Base-by-base conservation (phyloP, 2,329 filamentous ascomycete genomes). In the Penicillium sp. region DNA sequence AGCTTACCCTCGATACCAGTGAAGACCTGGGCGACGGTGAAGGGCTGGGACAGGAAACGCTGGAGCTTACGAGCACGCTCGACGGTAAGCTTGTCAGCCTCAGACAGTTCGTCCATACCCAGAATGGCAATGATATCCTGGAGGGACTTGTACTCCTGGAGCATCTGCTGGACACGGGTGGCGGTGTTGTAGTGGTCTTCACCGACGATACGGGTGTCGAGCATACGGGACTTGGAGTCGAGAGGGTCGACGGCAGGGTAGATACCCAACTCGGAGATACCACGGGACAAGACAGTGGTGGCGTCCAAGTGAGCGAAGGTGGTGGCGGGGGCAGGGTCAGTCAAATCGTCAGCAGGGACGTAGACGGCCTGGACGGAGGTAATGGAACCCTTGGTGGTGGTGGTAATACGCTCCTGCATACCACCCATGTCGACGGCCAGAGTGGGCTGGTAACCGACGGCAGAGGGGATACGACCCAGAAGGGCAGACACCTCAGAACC, bases 81-180 rank as follows among this genome's bases (percentile, higher is more conserved):
- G 82, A 98, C 93, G 66, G 93, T 97, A 69, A 98, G 84, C 86
- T 98, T 96, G 77, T 98, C 93, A 68, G 87, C 87, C 82, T 97
- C 93, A 60, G 93, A 97, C 77, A 98, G 79, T 75, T 98, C 93
- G 77, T 98, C 93, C 93, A 98, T 97, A 85, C 91, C 91, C 73
- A 97, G 78, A 89, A 98, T 98, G 77, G 93, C 93, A 81, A 96
- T 96, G 84, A 98, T 98, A 81, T 98, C 93, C 81, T 98, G 93
- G 64, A 98, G 88, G 60, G 91, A 97, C 87, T 97, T 97, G 87
- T 98, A 98, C 82, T 97, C 93, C 80, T 98, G 93, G 73, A 98
- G 85, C 77, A 96, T 97, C 80, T 95, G 89, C 82, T 98, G 93
- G 70, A 98, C 93, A 67, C 85, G 85, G 74, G 87, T 87, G 74